Base-by-base conservation (phyloP, 2,329 filamentous ascomycete species). In the Talaromyces islandicus region DNA sequence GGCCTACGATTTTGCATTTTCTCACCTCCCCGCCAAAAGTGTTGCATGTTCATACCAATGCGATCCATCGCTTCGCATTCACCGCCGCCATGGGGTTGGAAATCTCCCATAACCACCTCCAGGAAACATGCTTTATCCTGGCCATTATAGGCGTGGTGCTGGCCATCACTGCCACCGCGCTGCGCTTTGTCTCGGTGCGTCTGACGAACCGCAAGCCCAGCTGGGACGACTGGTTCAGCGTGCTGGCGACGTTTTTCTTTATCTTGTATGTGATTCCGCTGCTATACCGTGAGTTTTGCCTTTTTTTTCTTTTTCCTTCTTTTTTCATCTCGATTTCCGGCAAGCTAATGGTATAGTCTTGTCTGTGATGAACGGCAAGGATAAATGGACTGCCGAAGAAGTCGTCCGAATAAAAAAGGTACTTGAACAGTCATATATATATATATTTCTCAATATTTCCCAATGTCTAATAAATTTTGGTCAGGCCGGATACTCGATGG, bases 381-480 rank as follows among this genome's bases (percentile, higher is more conserved):
- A 27, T 7, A 54, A 21, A 10, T 58, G 56, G 56, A 41, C 56
- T 6, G 10, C 27, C 12, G 56, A 11, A 21, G 21, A 58, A 43
- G 21, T 58, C 7, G 56, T 58, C 50, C 51, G 38, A n/a, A 58
- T 58, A 17, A 58, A 58, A 27, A 58, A 58, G 56, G 56, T 54
- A 46, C 38, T 12, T 27, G 12, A 6, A 12, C 14, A 4, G 11
- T 3, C 43, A 21, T 46, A 46, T n/a, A 46, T 9, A 46, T 19
- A 12, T 12, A 48, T 48, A 19, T 24, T n/a, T n/a, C n/a, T n/a
- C n/a, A n/a, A 11, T 19, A 2, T 19, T 21, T 7, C 19, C 3
- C 43, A 7, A 21, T 6, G 17, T 1, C 43, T 48, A 11, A 48
- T 58, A 24, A 11, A 21, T 43, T 14, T 29, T 14, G 11, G 4